These are phyloP conservation scores for Blastomyces silverae DNA, from an alignment of 2,329 filamentous ascomycete species.

Conservation along the genomic window DNA sequence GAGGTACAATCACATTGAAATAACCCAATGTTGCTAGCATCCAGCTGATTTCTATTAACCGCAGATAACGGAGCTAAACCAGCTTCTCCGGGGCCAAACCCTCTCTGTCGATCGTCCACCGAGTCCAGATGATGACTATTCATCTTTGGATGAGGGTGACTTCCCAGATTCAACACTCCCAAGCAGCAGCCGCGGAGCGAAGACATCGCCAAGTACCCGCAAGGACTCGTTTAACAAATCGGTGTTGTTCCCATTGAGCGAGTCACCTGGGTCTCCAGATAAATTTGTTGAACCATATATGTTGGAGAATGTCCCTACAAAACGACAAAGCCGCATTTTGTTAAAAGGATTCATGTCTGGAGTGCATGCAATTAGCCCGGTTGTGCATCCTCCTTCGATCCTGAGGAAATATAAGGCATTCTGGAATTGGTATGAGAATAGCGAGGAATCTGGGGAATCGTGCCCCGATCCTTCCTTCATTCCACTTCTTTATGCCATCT, in stretches of 20 bases:
- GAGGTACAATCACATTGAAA: constrained; percentile 29
- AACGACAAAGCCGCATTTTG: constrained; percentile 42
- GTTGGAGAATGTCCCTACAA: constrained; percentile 39
- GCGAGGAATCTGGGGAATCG: constrained; percentile 32
- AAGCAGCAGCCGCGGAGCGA: not conserved
- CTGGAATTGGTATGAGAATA: constrained; percentile 43
- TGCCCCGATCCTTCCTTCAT: constrained; percentile 40
- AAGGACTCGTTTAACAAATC: constrained; percentile 33
- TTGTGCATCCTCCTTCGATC: constrained; percentile 41
- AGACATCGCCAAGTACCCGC: constrained; percentile 21
- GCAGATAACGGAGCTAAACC: constrained; percentile 42
- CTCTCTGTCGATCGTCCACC: constrained; percentile 25
- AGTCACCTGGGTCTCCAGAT: constrained; percentile 32
- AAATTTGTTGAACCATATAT: constrained; percentile 36
- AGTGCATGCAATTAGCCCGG: constrained; percentile 42
- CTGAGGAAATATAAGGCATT: constrained; percentile 39
- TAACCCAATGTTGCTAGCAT: constrained; percentile 4
- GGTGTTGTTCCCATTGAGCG: constrained; percentile 34
- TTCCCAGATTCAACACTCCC: constrained; percentile 20
- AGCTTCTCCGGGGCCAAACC: constrained; percentile 39
- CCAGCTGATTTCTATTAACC: constrained; percentile 17
- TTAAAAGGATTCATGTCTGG: constrained; percentile 45
- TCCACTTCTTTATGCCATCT: constrained; percentile 42
- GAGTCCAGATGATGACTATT: constrained; percentile 22
- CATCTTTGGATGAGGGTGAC: constrained; percentile 21